Conservation (phyloP, 2,329 filamentous ascomycete species). For the Xylaria sp. region DNA sequence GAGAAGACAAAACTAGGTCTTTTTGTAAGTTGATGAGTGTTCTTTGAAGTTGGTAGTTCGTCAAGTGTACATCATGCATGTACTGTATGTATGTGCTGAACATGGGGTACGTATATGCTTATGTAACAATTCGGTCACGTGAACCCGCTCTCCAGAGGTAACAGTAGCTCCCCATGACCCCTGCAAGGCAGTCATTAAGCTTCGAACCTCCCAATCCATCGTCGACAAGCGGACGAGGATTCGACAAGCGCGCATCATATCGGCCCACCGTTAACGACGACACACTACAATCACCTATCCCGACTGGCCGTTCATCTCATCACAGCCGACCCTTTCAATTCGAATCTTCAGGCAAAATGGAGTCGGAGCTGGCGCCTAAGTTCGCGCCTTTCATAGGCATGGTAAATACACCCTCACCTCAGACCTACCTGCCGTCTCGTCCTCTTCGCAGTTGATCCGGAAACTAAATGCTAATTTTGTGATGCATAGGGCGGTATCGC, state of each 20-base stretch:
- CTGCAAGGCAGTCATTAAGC: constrained; percentile 32
- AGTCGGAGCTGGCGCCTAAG: constrained; percentile 75
- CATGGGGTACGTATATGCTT: constrained; percentile 7
- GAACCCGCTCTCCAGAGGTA: constrained; percentile 8
- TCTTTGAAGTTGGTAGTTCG: neutral
- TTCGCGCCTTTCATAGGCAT: constrained; percentile 91
- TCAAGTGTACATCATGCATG: neutral
- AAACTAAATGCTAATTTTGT: constrained; percentile 10
- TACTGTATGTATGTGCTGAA: neutral
- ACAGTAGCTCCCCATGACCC: constrained; percentile 21
- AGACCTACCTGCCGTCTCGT: constrained; percentile 24
- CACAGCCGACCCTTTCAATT: neutral
- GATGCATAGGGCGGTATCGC: constrained; percentile 75
- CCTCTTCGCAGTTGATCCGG: constrained; percentile 34
- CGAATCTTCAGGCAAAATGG: constrained; percentile 41
- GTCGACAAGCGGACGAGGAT: constrained; percentile 22
- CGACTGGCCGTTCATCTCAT: neutral
- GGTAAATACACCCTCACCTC: constrained; percentile 61
- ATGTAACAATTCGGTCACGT: constrained; percentile 25
- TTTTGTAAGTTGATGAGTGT: neutral
- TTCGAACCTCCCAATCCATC: constrained; percentile 22
- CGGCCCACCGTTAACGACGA: constrained; percentile 8
- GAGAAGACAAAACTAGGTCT: neutral
- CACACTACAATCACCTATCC: neutral
- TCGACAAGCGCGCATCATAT: constrained; percentile 13